A percentile compares a stretch with the other conserved stretches of the same genome.
Conservation (phyloP, 2,329 filamentous ascomycete genomes). For the Ophiostoma sp. region DNA sequence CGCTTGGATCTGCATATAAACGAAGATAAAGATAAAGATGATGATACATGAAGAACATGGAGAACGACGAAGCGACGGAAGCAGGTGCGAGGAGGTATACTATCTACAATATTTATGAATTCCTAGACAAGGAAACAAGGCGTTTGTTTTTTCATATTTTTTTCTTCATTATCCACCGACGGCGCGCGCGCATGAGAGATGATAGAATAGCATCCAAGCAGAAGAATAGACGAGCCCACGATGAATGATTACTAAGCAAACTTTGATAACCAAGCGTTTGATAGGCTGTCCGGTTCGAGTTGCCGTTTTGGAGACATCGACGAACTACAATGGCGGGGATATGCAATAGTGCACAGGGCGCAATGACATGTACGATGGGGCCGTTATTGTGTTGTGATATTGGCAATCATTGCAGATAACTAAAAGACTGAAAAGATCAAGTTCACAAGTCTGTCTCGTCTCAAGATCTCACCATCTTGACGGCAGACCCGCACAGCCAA, state of each 20-base stretch:
- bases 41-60: background rate
- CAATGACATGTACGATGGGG: background rate
- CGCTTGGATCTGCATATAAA: background rate
- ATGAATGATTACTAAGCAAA: background rate
- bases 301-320: background rate
- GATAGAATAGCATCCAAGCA: background rate
- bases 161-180: background rate
- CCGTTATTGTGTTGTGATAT: background rate
- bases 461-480: background rate
- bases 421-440: background rate
- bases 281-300: background rate
- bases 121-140: background rate
- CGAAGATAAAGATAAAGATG: background rate
- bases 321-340: background rate
- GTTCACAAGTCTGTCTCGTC: no score
- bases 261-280: background rate
- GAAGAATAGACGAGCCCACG: background rate
- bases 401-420: background rate
- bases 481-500: background rate
- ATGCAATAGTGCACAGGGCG: background rate
- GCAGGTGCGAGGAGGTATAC: background rate
- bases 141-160: slow-evolving; percentile 9
- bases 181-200: slow-evolving; percentile 2
- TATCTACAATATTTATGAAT: slow-evolving; percentile 7
- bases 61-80: background rate